Conservation (phyloP, 2,329 filamentous ascomycete species). For the Colletotrichum lini region DNA sequence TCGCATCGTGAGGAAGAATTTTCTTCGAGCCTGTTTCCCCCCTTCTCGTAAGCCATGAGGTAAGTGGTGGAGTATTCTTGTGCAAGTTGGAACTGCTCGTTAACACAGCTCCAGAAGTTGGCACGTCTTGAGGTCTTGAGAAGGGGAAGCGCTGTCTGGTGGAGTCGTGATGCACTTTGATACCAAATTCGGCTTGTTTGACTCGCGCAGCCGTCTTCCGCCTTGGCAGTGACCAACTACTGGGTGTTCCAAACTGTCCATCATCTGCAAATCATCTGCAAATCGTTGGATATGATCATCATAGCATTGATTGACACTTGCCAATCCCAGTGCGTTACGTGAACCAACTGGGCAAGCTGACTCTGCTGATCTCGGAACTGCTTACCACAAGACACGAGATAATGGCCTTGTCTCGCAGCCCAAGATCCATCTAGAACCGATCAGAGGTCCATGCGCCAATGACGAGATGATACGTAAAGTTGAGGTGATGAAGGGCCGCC, state of each 20-base stretch:
- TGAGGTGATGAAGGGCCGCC: constrained; percentile 4
- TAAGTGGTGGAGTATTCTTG: constrained; percentile 26
- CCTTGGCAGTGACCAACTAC: constrained; percentile 31
- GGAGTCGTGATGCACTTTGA: constrained; percentile 28
- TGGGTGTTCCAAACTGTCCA: constrained; percentile 6
- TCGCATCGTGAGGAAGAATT: constrained; percentile 17
- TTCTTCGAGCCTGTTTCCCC: neutral
- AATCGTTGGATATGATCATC: neutral
- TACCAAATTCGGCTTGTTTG: constrained; percentile 32
- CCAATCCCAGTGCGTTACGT: neutral
- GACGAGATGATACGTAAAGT: constrained; percentile 1
- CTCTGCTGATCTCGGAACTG: constrained; percentile 26
- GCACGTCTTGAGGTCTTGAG: neutral
- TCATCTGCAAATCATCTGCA: constrained; percentile 4
- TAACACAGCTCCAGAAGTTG: constrained; percentile 7
- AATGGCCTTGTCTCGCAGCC: neutral
- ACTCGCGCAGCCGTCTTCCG: constrained; percentile 16
- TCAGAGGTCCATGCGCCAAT: neutral
- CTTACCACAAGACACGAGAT: neutral
- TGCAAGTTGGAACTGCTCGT: neutral
- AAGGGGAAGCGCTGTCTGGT: constrained; percentile 11
- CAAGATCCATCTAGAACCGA: neutral
- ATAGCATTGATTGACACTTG: constrained; percentile 7
- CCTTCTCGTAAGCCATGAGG: constrained; percentile 10
- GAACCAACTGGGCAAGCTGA: constrained; percentile 29